Evolutionary conservation across 1,284 basidiomycete genomes (phyloP).

Genomic region (Meira miltonrushii): DNA sequence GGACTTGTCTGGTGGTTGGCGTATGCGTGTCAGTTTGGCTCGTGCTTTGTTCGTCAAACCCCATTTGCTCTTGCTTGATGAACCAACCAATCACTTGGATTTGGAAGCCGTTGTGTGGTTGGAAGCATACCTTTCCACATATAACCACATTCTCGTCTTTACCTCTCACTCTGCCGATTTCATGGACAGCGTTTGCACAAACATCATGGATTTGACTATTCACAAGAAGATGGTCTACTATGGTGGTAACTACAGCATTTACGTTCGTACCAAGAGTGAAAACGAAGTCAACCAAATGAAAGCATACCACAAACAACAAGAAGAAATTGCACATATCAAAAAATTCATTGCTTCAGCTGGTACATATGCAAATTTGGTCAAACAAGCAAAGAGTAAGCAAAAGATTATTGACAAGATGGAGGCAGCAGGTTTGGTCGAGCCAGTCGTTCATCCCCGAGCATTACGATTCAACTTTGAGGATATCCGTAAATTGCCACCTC

Average conservation of each 20-base stretch:
- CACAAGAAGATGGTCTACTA: constrained; percentile 81
- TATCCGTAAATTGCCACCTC: constrained; percentile 85
- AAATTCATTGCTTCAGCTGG: constrained; percentile 94
- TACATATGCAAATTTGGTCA: constrained; percentile 97
- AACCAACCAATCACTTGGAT: constrained; percentile 75
- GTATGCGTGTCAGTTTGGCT: constrained; percentile 96
- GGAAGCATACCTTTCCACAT: constrained; percentile 93
- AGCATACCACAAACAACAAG: constrained; percentile 96
- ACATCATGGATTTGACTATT: constrained; percentile 90
- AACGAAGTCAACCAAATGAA: constrained; percentile 99
- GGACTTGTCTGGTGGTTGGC: constrained; percentile 98
- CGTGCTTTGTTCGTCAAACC: constrained; percentile 94
- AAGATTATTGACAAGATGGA: constrained; percentile 99
- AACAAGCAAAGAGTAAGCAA: constrained; percentile 98
- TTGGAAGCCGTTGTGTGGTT: constrained; percentile 97
- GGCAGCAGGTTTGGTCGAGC: constrained; percentile 93
- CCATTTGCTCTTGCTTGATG: constrained; percentile 81
- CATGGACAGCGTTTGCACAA: constrained; percentile 68
- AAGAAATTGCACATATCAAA: constrained; percentile 96
- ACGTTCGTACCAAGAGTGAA: constrained; percentile 90
- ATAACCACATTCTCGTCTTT: constrained; percentile 89
- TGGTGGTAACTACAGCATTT: constrained; percentile 92
- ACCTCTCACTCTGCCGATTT: constrained; percentile 46
- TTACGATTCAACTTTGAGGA: constrained; percentile 95
- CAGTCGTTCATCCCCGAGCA: constrained; percentile 68